Conservation (phyloP, 345 rosid genomes). For the Arabidopsis arenosa region DNA sequence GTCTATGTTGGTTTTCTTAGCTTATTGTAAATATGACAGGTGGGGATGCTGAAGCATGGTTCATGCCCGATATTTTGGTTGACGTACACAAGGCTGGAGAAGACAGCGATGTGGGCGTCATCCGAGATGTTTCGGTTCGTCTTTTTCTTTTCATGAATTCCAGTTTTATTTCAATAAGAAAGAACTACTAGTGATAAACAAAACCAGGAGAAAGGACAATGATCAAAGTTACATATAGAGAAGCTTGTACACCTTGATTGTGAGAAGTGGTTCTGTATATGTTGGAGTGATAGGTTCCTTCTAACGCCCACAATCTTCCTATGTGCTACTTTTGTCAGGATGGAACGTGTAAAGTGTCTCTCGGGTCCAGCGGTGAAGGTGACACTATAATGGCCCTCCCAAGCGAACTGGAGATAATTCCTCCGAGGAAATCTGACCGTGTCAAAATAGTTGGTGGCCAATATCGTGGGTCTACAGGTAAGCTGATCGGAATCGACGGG, state of each 20-base stretch:
- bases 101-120: conserved; percentile 64
- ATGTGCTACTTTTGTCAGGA: conserved; percentile 56
- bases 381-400: conserved; percentile 56
- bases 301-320: not conserved
- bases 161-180: not conserved
- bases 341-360: conserved; percentile 75
- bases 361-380: conserved; percentile 67
- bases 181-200: not conserved
- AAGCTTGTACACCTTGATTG: too few relatives aligned
- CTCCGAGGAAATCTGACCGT: conserved; percentile 80
- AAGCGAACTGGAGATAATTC: conserved; percentile 67
- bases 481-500: conserved; percentile 91
- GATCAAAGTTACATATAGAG: not conserved
- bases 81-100: conserved; percentile 69
- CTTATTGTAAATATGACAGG: conserved; percentile 54
- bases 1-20: not conserved
- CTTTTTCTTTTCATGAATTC: conserved; percentile 12
- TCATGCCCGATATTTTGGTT: conserved; percentile 89
- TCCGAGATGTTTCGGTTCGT: conserved; percentile 83
- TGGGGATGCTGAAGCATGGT: conserved; percentile 80
- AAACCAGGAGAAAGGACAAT: not conserved
- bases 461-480: conserved; percentile 82
- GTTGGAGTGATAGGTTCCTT: not conserved
- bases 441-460: conserved; percentile 88
- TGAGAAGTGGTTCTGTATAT: not conserved